These are phyloP conservation scores for Aureobasidium sp. DNA, from an alignment of 2,329 filamentous ascomycete genomes.

Conservation along the genomic window DNA sequence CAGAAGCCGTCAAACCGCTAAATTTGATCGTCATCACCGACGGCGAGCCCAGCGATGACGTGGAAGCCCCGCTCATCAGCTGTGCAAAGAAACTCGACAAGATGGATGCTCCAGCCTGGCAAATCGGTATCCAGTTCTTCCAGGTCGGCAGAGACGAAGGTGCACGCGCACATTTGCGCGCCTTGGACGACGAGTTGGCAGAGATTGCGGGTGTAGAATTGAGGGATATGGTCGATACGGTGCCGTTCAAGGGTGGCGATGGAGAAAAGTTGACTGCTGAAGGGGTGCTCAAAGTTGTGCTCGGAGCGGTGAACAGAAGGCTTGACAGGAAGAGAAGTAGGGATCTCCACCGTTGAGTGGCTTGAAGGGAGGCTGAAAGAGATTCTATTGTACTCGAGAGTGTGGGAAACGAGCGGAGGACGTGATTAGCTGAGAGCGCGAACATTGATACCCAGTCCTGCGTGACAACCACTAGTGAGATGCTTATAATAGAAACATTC, in stretches of 20 bases:
- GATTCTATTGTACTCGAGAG: neutral
- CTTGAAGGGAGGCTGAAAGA: neutral
- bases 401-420: neutral
- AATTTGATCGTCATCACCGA: constrained; percentile 95
- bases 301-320: constrained; percentile 66
- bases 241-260: constrained; percentile 58
- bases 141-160: constrained; percentile 71
- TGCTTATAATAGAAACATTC: too few species aligned
- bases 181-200: constrained; percentile 67
- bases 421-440: neutral
- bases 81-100: constrained; percentile 64
- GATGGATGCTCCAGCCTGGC: constrained; percentile 65
- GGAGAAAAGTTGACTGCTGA: constrained; percentile 56
- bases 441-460: neutral
- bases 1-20: constrained; percentile 59
- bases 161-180: constrained; percentile 58
- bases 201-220: constrained; percentile 49
- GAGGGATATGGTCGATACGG: constrained; percentile 88
- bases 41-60: constrained; percentile 72
- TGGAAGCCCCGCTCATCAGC: constrained; percentile 60
- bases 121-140: constrained; percentile 93
- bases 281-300: constrained; percentile 71
- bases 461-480: neutral
- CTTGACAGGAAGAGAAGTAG: constrained; percentile 48
- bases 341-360: constrained; percentile 22